phyloP scores from a whole-genome alignment of 139 green algal genomes.

The Micromonas commoda region DNA sequence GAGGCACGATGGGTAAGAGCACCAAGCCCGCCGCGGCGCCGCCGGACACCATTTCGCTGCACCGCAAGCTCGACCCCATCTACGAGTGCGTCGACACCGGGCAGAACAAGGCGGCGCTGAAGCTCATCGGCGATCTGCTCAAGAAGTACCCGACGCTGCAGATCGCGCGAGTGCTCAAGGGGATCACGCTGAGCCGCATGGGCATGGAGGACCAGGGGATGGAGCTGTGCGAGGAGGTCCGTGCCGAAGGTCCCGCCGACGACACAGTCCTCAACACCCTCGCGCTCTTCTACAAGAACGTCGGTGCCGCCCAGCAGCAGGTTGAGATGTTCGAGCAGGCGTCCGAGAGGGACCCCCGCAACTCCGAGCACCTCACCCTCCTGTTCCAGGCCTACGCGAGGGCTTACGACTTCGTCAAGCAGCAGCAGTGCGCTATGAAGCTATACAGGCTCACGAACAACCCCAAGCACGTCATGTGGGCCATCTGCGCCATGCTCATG shows the following conservation, averaged over 20 bases:
- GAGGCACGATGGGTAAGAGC: background rate
- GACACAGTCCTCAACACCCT: background rate
- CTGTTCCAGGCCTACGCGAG: slow-evolving; percentile 2
- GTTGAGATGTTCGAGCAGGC: background rate
- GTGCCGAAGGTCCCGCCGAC: background rate
- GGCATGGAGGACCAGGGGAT: background rate
- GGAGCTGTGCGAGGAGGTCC: background rate
- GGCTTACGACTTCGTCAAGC: slow-evolving; percentile 11
- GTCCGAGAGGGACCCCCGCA: background rate
- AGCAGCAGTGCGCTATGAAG: slow-evolving; percentile 26
- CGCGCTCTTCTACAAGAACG: background rate
- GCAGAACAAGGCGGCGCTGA: background rate
- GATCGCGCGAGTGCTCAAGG: background rate
- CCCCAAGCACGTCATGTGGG: slow-evolving; percentile 18
- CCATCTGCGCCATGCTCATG: background rate
- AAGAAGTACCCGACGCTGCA: background rate
- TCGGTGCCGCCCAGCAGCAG: background rate
- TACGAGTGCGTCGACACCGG: background rate
- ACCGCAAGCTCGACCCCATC: background rate
- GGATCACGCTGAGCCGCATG: background rate
- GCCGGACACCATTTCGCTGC: background rate
- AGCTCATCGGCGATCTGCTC: background rate
- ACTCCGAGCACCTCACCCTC: background rate
- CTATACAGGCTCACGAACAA: slow-evolving; percentile 17
- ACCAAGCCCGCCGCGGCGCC: background rate